Percentiles rank a stretch among this genome's conserved stretches.
phyloP scores from a whole-genome alignment of 192 early-diverging fungal genomes.

The Jimgerdemannia lactiflua region DNA sequence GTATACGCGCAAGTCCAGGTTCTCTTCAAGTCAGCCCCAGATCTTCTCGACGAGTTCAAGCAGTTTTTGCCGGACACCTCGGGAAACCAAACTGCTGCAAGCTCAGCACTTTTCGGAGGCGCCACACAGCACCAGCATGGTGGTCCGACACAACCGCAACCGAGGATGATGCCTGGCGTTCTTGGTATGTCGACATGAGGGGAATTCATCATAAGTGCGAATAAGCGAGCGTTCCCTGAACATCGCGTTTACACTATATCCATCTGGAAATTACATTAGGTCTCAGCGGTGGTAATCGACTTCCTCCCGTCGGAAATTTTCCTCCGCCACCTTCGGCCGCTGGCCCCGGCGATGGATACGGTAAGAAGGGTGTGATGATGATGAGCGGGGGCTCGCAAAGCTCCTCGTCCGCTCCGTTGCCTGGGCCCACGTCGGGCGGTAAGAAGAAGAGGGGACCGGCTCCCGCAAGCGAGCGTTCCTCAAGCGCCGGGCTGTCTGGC shows the following conservation, averaged over 20 bases:
- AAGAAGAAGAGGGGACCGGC: slow-evolving; percentile 19
- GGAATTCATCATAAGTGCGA: slow-evolving; percentile 49
- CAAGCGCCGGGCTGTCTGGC: background rate
- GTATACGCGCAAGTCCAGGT: slow-evolving; percentile 94
- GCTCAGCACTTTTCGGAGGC: slow-evolving; percentile 34
- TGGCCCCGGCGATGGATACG: slow-evolving; percentile 4
- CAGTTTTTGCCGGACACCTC: slow-evolving; percentile 93
- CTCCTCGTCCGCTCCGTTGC: too few species aligned
- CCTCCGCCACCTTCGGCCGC: slow-evolving; percentile 24
- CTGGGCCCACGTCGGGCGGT: too few species aligned
- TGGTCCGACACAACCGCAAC: slow-evolving; percentile 25
- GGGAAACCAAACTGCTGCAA: slow-evolving; percentile 31
- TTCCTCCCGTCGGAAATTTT: slow-evolving; percentile 60
- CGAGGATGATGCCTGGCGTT: slow-evolving; percentile 35
- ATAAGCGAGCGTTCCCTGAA: too few species aligned
- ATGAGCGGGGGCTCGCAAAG: too few species aligned
- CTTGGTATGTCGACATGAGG: slow-evolving; percentile 24
- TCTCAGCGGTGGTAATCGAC: slow-evolving; percentile 13
- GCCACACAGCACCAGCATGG: slow-evolving; percentile 24
- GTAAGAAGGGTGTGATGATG: slow-evolving; percentile 5
- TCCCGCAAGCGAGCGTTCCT: slow-evolving; percentile 5
- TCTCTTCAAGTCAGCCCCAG: slow-evolving; percentile 82
- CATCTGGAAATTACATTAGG: too few species aligned
- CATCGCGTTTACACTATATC: background rate
- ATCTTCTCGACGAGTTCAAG: slow-evolving; percentile 97